A percentile compares a stretch with the other conserved stretches of the same genome.
Evolutionary conservation across 192 early-diverging fungal genomes (phyloP).

Genomic region (Entrophospora sp.): DNA sequence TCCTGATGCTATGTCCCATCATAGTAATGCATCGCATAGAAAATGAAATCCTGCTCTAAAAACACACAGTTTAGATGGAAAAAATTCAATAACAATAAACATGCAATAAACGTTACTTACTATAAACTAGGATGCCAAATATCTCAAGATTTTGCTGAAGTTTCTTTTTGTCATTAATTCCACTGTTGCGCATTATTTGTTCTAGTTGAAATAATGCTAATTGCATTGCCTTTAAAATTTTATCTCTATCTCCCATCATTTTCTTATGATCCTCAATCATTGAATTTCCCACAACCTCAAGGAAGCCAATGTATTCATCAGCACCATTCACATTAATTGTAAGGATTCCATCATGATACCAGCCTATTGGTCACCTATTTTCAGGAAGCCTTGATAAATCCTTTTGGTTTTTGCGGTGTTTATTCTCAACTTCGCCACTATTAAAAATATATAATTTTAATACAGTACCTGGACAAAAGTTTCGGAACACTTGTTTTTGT

Average conservation of each 20-base stretch:
- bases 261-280: not conserved
- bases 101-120: slow-evolving; percentile 12
- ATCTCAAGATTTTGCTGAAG: not conserved
- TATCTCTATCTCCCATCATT: not conserved
- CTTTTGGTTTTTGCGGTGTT: not conserved
- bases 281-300: not conserved
- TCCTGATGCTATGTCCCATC: slow-evolving; percentile 3
- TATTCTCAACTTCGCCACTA: slow-evolving; percentile 7
- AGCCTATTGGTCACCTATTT: not conserved
- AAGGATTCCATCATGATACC: slow-evolving; percentile 12
- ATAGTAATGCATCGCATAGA: slow-evolving; percentile 13
- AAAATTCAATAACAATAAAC: slow-evolving; percentile 1
- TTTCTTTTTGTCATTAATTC: not conserved
- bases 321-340: slow-evolving; percentile 9
- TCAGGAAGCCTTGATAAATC: not conserved
- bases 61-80: not conserved
- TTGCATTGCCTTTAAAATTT: slow-evolving; percentile 14
- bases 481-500: too few species aligned
- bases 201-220: slow-evolving; percentile 1
- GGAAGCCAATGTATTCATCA: not conserved
- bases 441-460: not conserved
- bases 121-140: slow-evolving; percentile 4
- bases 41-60: slow-evolving; percentile 9
- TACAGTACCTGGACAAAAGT: too few species aligned
- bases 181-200: not conserved